phyloP scores from a whole-genome alignment of 1,284 basidiomycete species.

The Erythrobasidium hasegawianum region DNA sequence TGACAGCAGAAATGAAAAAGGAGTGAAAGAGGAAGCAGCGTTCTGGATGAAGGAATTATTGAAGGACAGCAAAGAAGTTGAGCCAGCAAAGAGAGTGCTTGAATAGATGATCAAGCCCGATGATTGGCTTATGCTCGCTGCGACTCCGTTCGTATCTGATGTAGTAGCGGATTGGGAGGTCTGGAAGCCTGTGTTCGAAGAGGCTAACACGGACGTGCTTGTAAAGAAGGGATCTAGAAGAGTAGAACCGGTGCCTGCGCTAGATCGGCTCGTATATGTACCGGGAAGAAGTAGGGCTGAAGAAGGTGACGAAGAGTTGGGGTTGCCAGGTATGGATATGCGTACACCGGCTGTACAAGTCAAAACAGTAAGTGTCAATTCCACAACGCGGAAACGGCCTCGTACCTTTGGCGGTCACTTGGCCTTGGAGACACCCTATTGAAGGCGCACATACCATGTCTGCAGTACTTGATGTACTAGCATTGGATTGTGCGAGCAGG shows the following conservation, averaged over 20 bases:
- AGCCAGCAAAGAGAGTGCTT: slow-evolving; percentile 37
- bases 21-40: slow-evolving; percentile 26
- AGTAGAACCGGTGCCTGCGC: slow-evolving; percentile 19
- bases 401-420: slow-evolving; percentile 22
- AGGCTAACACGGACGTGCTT: slow-evolving; percentile 6
- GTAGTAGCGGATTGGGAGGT: slow-evolving; percentile 26
- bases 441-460: slow-evolving; percentile 28
- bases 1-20: slow-evolving; percentile 34
- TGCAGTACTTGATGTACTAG: background rate
- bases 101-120: slow-evolving; percentile 37
- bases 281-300: slow-evolving; percentile 40
- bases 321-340: background rate
- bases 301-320: slow-evolving; percentile 8
- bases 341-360: slow-evolving; percentile 13
- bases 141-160: slow-evolving; percentile 22
- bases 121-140: slow-evolving; percentile 20
- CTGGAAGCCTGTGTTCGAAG: slow-evolving; percentile 34
- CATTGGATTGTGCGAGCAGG: slow-evolving; percentile 1
- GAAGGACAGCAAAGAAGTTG: slow-evolving; percentile 18
- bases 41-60: slow-evolving; percentile 27
- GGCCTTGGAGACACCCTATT: slow-evolving; percentile 20
- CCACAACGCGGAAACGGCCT: no score
- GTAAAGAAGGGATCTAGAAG: slow-evolving; percentile 33
- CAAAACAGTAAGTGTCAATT: background rate
- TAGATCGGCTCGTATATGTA: slow-evolving; percentile 35